Base-by-base conservation (phyloP, 768 basidiomycete species). In the Hericium erinaceus region DNA sequence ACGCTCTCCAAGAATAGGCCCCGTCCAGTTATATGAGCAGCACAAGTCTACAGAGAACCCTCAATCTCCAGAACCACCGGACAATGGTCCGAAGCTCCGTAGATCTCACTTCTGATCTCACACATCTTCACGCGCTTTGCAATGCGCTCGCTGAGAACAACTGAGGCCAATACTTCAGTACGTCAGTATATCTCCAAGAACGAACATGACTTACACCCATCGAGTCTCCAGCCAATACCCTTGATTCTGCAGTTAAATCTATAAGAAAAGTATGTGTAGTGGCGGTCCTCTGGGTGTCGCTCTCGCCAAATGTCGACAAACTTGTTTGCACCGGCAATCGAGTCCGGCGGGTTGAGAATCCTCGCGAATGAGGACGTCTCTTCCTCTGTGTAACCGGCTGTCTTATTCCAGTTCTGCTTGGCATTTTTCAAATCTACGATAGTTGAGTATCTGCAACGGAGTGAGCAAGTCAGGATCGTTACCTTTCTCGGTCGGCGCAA, bases 221-320 rank as follows among this genome's bases (percentile, higher is more conserved):
- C 92, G 26, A 95, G 71, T 62, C 92, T 77, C 92, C 92, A 95
- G 2, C 91, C 91, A 49, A 91, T 78, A 3, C 90, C 87, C 65
- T 92, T 94, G 55, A 66, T 68, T 26, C 92, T 75, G 67, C 87
- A 89, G 60, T 89, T 83, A 71, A 91, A 91, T 26, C 88, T 80
- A 66, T 89, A 92, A 3, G 86, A 86, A 61, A 87, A 93, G 67
- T 92, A 94, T 0, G 88, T 88, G 69, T 88, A 95, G 62, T 89
- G 84, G n/a, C 72, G 74, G n/a, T 78, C 70, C 15, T 77, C 72
- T 7, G 87, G 88, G 65, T 94, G 83, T 9, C 77, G 73, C 28
- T 80, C 72, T 52, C 92, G 77, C 92, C 92, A 95, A 40, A 91
- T 72, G 63, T 95, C 92, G 48, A 89, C 75, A 55, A 94, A 87